Evolutionary conservation across 1,284 basidiomycete species (phyloP).

Genomic region (Moesziomyces aphidis): DNA sequence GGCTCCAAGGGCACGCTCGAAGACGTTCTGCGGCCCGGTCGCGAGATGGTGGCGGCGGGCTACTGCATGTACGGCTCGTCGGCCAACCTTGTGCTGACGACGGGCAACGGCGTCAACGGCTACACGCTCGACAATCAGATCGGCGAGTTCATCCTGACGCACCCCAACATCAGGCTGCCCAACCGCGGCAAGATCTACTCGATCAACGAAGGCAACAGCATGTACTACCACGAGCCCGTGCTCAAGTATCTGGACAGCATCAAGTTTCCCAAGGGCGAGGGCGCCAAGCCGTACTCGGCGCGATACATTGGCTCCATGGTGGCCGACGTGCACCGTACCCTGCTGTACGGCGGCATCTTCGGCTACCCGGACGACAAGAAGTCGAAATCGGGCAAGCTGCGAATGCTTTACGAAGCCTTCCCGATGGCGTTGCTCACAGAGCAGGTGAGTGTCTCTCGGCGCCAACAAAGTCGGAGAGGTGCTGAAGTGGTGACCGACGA

Average conservation of each 20-base stretch:
- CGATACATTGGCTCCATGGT: constrained; percentile 99
- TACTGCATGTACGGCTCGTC: constrained; percentile 90
- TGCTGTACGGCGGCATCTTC: constrained; percentile 98
- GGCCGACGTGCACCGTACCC: constrained; percentile 93
- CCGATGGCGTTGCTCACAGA: constrained; percentile 98
- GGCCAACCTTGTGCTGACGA: constrained; percentile 94
- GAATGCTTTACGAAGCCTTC: constrained; percentile 97
- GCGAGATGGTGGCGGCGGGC: constrained; percentile 97
- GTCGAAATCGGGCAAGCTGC: constrained; percentile 92
- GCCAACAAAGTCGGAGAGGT: no score
- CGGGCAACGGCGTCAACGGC: constrained; percentile 95
- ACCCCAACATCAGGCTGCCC: constrained; percentile 95
- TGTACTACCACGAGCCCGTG: constrained; percentile 83
- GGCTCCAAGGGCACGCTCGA: constrained; percentile 81
- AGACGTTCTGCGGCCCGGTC: constrained; percentile 93
- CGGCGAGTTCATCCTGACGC: constrained; percentile 98
- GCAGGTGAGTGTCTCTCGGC: constrained; percentile 71
- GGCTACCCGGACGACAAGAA: constrained; percentile 99
- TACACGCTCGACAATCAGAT: constrained; percentile 89
- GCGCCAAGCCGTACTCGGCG: constrained; percentile 69
- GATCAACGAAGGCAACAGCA: constrained; percentile 97
- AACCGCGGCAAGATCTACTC: constrained; percentile 98
- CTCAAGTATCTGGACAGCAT: constrained; percentile 89
- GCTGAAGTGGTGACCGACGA: neutral
- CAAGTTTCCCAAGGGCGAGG: constrained; percentile 75